Percentiles rank a stretch among this genome's conserved stretches.
These are phyloP conservation scores for Microcos paniculata DNA, from an alignment of 345 rosid genomes.

Conservation along the genomic window DNA sequence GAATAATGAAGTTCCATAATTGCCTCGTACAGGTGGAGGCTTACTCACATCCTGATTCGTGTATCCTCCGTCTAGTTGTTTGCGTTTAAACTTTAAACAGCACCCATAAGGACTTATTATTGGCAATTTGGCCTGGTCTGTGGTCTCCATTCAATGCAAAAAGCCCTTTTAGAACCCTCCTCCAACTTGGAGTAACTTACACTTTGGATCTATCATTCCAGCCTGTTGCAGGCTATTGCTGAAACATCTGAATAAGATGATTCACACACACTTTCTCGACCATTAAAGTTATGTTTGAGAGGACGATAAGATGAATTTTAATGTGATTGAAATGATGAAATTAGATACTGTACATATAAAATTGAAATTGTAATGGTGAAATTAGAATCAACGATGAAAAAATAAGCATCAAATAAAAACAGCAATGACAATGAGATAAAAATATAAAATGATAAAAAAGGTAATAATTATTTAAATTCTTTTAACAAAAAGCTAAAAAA, in stretches of 20 bases:
- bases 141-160: too few species aligned
- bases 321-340: too few species aligned
- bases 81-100: background rate
- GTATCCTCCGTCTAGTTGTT: background rate
- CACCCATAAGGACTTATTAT: background rate
- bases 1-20: background rate
- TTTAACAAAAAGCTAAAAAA: too few species aligned
- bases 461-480: too few species aligned
- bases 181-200: background rate
- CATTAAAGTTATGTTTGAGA: too few species aligned
- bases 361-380: too few species aligned
- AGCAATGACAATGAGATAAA: too few species aligned
- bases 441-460: too few species aligned
- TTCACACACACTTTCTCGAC: background rate
- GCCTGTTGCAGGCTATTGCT: slow-evolving; percentile 14
- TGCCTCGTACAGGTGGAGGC: background rate
- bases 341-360: too few species aligned
- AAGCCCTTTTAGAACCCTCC: background rate
- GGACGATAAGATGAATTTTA: too few species aligned
- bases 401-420: too few species aligned
- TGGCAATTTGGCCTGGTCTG: background rate
- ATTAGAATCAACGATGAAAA: too few species aligned
- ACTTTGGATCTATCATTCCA: slow-evolving; percentile 9
- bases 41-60: background rate
- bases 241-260: slow-evolving; percentile 1